Base-by-base conservation (phyloP, 2,329 filamentous ascomycete species). In the Stemphylium vesicarium region DNA sequence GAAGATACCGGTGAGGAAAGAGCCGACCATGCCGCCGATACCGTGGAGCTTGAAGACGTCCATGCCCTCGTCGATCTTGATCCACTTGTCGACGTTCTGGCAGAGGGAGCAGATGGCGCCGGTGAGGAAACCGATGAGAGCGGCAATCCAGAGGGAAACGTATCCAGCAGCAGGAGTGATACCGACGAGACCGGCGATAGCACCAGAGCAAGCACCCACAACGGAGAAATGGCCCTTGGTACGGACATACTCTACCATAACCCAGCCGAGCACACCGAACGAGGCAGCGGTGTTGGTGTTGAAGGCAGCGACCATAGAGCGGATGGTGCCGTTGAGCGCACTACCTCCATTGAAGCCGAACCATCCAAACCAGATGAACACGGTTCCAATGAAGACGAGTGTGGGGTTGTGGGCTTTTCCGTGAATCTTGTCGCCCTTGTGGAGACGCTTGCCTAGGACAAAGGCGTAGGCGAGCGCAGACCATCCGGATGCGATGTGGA, bases 351-450 rank as follows among this genome's bases (percentile, higher is more conserved):
- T 85, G 71, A 85, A 85, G 1, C 82, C 83, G 57, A 84, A 81
- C 83, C 83, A 85, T 8, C 82, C 85, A 56, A 88, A 86, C 85
- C 85, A 88, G 56, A 88, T 87, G 36, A 88, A 76, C 1, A 86
- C 77, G 0, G 85, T 88, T 2, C 86, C 86, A 2, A 88, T 78
- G 61, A 85, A 86, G 62, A 88, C 84, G 1, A 88, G 79, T 0
- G 84, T 82, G 0, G 85, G 83, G 70, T 87, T 88, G 68, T 88
- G 85, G 1, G 85, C 81, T 68, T 84, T 85, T 55, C 78, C 76
- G 61, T 83, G 81, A 22, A 77, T 73, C 56, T 79, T 77, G 50
- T 81, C 78, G 43, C 80, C 79, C 37, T 75, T 75, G 53, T 80
- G 77, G 56, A 78, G 78, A 39, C 85, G 80, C 63, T 85, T 85